Evolutionary conservation across 192 early-diverging fungal genomes (phyloP).

Genomic region (Backusella westeae): DNA sequence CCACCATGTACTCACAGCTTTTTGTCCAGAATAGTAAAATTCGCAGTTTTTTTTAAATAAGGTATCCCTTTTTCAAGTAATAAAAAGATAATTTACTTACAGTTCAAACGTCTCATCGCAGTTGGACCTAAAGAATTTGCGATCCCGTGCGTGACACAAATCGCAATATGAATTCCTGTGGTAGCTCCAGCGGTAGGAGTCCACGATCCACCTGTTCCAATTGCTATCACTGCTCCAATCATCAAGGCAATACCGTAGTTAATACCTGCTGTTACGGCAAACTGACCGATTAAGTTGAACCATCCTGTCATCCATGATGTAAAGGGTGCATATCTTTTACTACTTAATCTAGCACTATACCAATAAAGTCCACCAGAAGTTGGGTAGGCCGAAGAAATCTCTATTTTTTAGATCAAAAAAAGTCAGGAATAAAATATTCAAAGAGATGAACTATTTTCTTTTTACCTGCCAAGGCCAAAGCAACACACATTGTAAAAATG

Average conservation of each 20-base stretch:
- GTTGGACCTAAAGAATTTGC: slow-evolving; percentile 42
- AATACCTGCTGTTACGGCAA: slow-evolving; percentile 53
- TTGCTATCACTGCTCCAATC: slow-evolving; percentile 38
- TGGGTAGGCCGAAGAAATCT: slow-evolving; percentile 48
- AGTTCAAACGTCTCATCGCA: slow-evolving; percentile 28
- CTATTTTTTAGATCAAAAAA: slow-evolving; percentile 2
- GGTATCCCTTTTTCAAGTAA: not conserved
- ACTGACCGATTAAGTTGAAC: slow-evolving; percentile 54
- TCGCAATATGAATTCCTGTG: slow-evolving; percentile 42
- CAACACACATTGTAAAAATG: slow-evolving; percentile 41
- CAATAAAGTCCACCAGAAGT: slow-evolving; percentile 43
- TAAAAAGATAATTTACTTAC: slow-evolving; percentile 14
- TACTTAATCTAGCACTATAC: slow-evolving; percentile 23
- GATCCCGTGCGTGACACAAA: slow-evolving; percentile 43
- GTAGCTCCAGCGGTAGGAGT: slow-evolving; percentile 23
- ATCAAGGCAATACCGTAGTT: slow-evolving; percentile 49
- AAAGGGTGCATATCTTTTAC: slow-evolving; percentile 38
- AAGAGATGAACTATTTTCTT: not conserved
- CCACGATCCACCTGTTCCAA: slow-evolving; percentile 30
- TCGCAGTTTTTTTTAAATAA: not conserved
- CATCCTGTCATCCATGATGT: slow-evolving; percentile 54
- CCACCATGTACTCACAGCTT: slow-evolving; percentile 38
- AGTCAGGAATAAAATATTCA: not conserved
- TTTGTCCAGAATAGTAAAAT: not conserved
- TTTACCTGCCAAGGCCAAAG: slow-evolving; percentile 37